Base-by-base conservation (phyloP, 169 alveolate species). In the Cryptosporidium sp. region DNA sequence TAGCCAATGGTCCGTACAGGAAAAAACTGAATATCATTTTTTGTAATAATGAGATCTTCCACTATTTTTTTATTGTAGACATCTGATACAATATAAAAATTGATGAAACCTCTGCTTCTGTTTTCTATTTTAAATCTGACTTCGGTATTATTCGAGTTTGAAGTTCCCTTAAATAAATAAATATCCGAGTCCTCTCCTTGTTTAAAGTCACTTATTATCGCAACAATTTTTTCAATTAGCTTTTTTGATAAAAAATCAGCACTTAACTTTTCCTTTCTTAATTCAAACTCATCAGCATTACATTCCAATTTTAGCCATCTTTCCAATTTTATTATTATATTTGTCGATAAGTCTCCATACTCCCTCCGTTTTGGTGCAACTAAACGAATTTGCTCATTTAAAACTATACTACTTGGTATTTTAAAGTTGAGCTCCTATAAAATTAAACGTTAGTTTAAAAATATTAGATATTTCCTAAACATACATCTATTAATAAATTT, bases 1-100 rank as follows among this genome's bases (percentile, higher is more conserved):
- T 61, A 56, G 8, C 95, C 96, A 18, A 93, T 91, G 12, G 96
- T 52, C 6, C 71, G 68, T 33, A 73, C 39, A 14, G 70, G 56
- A 14, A 69, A 73, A 60, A 56, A 29, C 21, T 73, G 61, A 2
- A 58, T 3, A 1, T 53, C 56, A 31, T 51, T 52, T 26, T 73
- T 62, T 51, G 39, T 56, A 29, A 16, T 33, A 18, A 73, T 73
- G n/a, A 73, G 56, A 44, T 29, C 53, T 23, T 73, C 70, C 0
- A 73, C 35, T 37, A 31, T 62, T n/a, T 58, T 73, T 14, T 52
- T 53, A 29, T 16, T 58, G 9, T 0, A 14, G 5, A 16, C 0
- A 21, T 70, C 85, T 21, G 51, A 42, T 16, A 73, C 1, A 37
- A 73, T 56, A 56, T 14, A n/a, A 60, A 73, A 73, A 35, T 73